Base-by-base conservation (phyloP, 805 yeast species). In the Kazachstania martiniae region DNA sequence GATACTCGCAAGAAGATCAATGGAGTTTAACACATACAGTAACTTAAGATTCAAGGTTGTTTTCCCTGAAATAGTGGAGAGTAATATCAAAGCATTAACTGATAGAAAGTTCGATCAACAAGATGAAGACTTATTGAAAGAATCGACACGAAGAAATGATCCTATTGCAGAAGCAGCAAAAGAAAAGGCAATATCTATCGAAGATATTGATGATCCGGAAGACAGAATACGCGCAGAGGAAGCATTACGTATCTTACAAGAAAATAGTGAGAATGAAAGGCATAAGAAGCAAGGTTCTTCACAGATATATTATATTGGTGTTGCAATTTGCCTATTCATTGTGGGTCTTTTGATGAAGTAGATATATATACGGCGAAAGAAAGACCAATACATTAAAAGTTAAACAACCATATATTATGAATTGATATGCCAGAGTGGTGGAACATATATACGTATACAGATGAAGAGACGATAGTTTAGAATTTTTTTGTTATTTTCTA, bases 1-100 rank as follows among this genome's bases (percentile, higher is more conserved):
- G 21, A 59, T 59, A 29, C 62, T 71, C 36, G 93, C 94, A 3
- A 55, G 46, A 18, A 69, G 66, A 26, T 74, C 87, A 33, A 66
- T 67, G 42, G 61, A 61, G 17, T 86, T 76, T 69, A 77, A 79
- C 50, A 60, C 65, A 5, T 54, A 53, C 15, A 63, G 70, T 22
- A 79, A 78, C 58, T 57, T 62, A 3, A 59, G 73, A 33, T 89
- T 89, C 50, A 49, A 43, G 17, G 54, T 59, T 38, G 71, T 77
- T 18, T 89, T 87, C 52, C 81, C 86, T 1, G 93, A 83, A n/a
- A 51, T 74, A 29, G 68, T 67, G 10, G 64, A 56, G 13, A 29
- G 34, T 8, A 55, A 53, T 32, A 31, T 53, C 21, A 36, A 35
- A 19, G 49, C 51, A 28, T 33, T 51, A 13, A 54, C 47, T 19